Evolutionary conservation across 2,329 filamentous ascomycete genomes (phyloP).

Genomic region (Biscogniauxia sp.): DNA sequence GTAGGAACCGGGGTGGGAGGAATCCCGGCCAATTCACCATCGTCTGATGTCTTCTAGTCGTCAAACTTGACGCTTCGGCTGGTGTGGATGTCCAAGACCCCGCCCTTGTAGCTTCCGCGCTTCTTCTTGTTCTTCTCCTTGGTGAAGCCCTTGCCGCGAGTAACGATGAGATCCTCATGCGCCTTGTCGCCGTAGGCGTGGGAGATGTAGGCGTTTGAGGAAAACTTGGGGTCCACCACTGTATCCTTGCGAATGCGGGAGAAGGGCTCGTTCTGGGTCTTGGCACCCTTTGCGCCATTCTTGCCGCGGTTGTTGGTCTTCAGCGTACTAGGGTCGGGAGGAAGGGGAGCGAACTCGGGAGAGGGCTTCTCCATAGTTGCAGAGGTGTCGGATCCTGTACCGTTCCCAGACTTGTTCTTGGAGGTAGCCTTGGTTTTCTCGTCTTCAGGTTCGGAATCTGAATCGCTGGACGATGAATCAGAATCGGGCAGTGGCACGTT

Average conservation of each 20-base stretch:
- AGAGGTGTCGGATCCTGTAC: slow-evolving; percentile 38
- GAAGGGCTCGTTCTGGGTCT: slow-evolving; percentile 66
- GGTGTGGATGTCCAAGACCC: slow-evolving; percentile 76
- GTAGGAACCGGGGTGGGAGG: too few relatives aligned
- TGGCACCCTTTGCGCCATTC: slow-evolving; percentile 36
- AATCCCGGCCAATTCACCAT: not conserved
- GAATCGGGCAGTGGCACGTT: slow-evolving; percentile 27
- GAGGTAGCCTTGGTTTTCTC: slow-evolving; percentile 23
- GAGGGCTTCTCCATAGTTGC: slow-evolving; percentile 53
- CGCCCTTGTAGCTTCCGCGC: slow-evolving; percentile 85
- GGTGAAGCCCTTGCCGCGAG: slow-evolving; percentile 94
- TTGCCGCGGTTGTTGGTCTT: slow-evolving; percentile 41
- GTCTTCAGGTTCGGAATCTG: slow-evolving; percentile 37
- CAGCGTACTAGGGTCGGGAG: slow-evolving; percentile 46
- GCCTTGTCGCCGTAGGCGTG: slow-evolving; percentile 90
- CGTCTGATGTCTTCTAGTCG: slow-evolving; percentile 54
- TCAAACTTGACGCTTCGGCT: slow-evolving; percentile 94
- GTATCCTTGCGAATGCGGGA: slow-evolving; percentile 72
- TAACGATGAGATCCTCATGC: slow-evolving; percentile 83
- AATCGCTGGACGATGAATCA: slow-evolving; percentile 38
- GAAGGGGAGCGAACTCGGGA: slow-evolving; percentile 52
- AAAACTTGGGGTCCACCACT: slow-evolving; percentile 64
- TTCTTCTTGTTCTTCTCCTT: slow-evolving; percentile 99
- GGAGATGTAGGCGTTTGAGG: slow-evolving; percentile 76
- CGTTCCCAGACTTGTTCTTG: slow-evolving; percentile 26